A percentile compares a stretch with the other conserved stretches of the same genome.
phyloP scores from a whole-genome alignment of 108 stramenopile species.

The Parmales sp. region DNA sequence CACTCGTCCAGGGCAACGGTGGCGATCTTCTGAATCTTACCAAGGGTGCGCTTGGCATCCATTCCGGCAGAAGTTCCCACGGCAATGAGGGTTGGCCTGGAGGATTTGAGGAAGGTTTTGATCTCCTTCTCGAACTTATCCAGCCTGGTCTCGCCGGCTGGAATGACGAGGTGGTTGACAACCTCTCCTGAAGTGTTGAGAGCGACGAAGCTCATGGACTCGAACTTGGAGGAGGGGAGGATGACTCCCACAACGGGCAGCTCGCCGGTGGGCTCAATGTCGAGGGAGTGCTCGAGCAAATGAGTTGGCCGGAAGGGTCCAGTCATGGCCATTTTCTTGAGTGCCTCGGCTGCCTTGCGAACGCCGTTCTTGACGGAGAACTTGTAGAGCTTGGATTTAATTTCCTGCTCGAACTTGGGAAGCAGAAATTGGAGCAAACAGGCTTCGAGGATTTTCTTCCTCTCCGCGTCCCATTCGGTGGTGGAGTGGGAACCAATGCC shows the following conservation, averaged over 20 bases:
- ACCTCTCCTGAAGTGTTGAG: constrained; percentile 61
- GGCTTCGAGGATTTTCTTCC: constrained; percentile 54
- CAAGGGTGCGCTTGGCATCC: constrained; percentile 38
- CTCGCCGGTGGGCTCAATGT: constrained; percentile 59
- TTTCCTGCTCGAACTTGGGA: constrained; percentile 70
- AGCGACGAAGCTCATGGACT: constrained; percentile 64
- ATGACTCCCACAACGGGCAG: constrained; percentile 66
- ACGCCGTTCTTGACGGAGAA: constrained; percentile 56
- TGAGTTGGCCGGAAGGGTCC: constrained; percentile 72
- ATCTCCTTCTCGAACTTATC: constrained; percentile 67
- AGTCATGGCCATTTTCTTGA: constrained; percentile 71
- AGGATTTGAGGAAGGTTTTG: constrained; percentile 59
- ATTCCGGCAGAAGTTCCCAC: constrained; percentile 74
- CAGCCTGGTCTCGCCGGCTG: constrained; percentile 57
- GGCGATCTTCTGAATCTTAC: constrained; percentile 55
- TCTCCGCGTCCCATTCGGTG: constrained; percentile 66
- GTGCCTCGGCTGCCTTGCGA: constrained; percentile 50
- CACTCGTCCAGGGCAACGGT: constrained; percentile 59
- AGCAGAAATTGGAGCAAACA: constrained; percentile 63
- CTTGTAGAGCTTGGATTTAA: constrained; percentile 55
- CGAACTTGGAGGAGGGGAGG: too few species aligned
- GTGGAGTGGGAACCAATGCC: constrained; percentile 56
- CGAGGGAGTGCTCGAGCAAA: constrained; percentile 39
- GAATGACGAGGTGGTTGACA: constrained; percentile 64
- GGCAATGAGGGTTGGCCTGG: constrained; percentile 60